phyloP scores from a whole-genome alignment of 768 basidiomycete species.

The Russula emetica region DNA sequence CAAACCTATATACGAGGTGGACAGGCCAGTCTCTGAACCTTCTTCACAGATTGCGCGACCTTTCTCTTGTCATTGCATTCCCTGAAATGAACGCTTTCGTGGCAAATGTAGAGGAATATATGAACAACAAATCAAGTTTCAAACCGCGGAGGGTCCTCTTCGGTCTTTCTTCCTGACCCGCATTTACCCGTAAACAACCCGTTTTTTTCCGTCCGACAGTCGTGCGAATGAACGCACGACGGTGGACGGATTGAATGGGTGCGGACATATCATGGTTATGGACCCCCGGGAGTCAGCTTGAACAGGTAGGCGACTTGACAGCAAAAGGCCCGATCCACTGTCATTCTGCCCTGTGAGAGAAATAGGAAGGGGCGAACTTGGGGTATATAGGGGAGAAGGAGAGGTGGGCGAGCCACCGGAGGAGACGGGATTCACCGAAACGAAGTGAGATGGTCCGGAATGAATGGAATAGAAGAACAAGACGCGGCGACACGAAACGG shows the following conservation, averaged over 20 bases:
- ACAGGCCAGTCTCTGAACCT: neutral
- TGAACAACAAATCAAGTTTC: neutral
- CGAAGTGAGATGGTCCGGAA: conserved; percentile 2
- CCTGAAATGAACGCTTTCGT: conserved; percentile 3
- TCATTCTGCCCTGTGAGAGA: neutral
- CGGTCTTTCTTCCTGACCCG: neutral
- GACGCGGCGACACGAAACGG: neutral
- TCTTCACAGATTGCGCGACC: neutral
- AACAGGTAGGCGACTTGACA: neutral
- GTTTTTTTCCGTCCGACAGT: conserved; percentile 8
- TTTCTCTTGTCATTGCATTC: neutral
- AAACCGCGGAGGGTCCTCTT: conserved; percentile 4
- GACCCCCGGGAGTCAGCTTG: neutral
- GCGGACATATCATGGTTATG: neutral
- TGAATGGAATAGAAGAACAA: conserved; percentile 18
- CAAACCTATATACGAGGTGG: neutral
- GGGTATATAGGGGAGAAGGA: neutral
- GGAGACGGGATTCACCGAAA: neutral
- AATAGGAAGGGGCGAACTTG: neutral
- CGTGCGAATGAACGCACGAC: neutral
- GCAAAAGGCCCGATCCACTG: neutral
- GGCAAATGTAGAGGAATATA: neutral
- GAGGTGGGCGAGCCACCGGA: neutral
- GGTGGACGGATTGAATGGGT: neutral
- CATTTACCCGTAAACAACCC: neutral